Evolutionary conservation across 31 red algal genomes (phyloP), one percentile per base, ranked within the genome.

Genomic region (Endocladia muricata): DNA sequence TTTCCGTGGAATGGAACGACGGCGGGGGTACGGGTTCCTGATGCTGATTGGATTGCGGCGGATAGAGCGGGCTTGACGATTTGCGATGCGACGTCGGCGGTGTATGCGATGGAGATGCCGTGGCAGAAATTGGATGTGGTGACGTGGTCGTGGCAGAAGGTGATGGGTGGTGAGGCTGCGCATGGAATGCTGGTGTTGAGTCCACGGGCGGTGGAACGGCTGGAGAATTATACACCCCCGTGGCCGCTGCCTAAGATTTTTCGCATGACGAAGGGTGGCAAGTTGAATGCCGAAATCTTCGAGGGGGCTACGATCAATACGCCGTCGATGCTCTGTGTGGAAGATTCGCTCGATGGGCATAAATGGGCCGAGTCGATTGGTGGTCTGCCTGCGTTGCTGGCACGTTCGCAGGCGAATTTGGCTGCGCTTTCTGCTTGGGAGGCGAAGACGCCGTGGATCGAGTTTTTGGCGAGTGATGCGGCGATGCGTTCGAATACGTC

Each of bases 131-230:
- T 98, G n/a, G 95, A 98, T 70, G 95, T 98, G 55, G 37, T 90
- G 32, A 98, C 95, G 39, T 98, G 83, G 57, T 98, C 95, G 61
- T 98, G 95, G 95, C 95, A 98, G 48, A 98, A 98, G 81, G 95
- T 98, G 66, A 71, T 98, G 19, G 95, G 95, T 31, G 95, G 95
- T 15, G 95, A 98, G 71, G 95, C 91, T n/a, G 95, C 91, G 32
- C 95, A 98, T 69, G 95, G 95, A 0, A n/a, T 98, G 78, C 41
- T 98, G 4, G 82, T 98, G 19, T 77, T 98, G 36, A 88, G 81
- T 5, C 95, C 95, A 17, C 57, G 91, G 1, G 95, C 95, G 13
- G 91, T 98, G 28, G 86, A 88, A 60, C 54, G 95, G 9, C 61
- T 98, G 41, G 95, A 98, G 74, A 77, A 68, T 30, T 98, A 87